These are phyloP conservation scores for Bimuria novae-zelandiae DNA, from an alignment of 2,329 filamentous ascomycete genomes.

Conservation along the genomic window DNA sequence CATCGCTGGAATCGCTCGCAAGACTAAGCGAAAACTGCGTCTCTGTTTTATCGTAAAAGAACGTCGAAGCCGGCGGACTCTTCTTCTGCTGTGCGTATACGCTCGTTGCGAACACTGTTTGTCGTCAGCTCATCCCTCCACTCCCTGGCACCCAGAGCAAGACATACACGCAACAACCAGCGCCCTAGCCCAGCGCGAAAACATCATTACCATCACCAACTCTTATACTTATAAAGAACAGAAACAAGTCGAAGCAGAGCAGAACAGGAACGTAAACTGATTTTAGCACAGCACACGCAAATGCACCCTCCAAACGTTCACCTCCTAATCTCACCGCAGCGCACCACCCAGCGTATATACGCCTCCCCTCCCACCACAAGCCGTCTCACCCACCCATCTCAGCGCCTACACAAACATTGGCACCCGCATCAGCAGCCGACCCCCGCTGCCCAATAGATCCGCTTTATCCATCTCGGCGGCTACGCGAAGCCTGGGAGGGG, in stretches of 20 bases:
- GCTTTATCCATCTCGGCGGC: too few species aligned
- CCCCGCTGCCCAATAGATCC: slow-evolving; percentile 9
- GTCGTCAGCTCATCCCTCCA: neutral
- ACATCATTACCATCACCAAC: neutral
- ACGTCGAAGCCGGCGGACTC: slow-evolving; percentile 35
- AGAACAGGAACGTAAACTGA: too few species aligned
- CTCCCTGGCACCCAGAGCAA: neutral
- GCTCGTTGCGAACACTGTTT: slow-evolving; percentile 22
- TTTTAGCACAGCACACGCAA: too few species aligned
- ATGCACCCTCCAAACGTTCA: neutral
- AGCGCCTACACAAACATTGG: slow-evolving; percentile 15
- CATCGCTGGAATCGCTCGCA: slow-evolving; percentile 39
- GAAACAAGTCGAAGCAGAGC: neutral
- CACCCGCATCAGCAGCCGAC: slow-evolving; percentile 2
- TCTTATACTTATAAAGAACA: neutral
- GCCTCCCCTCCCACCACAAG: neutral
- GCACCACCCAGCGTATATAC: neutral
- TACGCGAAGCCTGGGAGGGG: too few species aligned
- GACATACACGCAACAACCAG: neutral
- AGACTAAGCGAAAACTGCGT: slow-evolving; percentile 45
- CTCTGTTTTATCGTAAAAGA: slow-evolving; percentile 35
- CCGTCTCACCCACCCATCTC: slow-evolving; percentile 22
- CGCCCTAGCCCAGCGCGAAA: neutral
- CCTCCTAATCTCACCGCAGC: neutral
- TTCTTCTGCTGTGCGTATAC: slow-evolving; percentile 23